Conservation (phyloP, 75 land plant genomes). For the Sequoia sempervirens region DNA sequence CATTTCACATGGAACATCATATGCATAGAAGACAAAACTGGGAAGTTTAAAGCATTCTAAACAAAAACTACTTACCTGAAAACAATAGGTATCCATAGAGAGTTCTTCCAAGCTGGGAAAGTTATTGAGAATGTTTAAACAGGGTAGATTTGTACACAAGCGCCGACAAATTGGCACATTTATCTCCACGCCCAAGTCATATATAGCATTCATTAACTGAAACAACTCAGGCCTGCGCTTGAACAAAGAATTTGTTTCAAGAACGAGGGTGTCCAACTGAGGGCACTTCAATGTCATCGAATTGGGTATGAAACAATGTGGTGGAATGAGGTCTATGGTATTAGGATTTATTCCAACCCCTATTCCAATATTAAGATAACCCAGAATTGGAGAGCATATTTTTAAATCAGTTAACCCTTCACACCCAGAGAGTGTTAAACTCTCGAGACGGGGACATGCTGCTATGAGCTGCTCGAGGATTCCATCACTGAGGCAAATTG, state of each 20-base stretch:
- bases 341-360: not conserved
- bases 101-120: conserved; percentile 1
- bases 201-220: not conserved
- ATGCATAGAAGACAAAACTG: not conserved
- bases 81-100: not conserved
- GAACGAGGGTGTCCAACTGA: not conserved
- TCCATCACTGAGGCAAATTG: not conserved
- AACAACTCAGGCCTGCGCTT: not conserved
- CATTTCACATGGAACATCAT: not conserved
- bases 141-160: not conserved
- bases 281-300: not conserved
- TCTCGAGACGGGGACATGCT: not conserved
- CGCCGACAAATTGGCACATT: not conserved
- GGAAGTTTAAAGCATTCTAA: not conserved
- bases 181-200: not conserved
- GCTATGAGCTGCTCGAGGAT: not conserved
- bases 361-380: not conserved
- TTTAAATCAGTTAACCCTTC: not conserved
- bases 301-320: not conserved
- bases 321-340: not conserved
- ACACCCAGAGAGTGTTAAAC: not conserved
- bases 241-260: not conserved
- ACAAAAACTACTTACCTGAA: not conserved
- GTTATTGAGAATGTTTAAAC: not conserved
- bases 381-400: not conserved